Evolutionary conservation across 2,329 filamentous ascomycete species (phyloP), one percentile per base, ranked within the genome.

Genomic region (Phialemonium atrogriseum): DNA sequence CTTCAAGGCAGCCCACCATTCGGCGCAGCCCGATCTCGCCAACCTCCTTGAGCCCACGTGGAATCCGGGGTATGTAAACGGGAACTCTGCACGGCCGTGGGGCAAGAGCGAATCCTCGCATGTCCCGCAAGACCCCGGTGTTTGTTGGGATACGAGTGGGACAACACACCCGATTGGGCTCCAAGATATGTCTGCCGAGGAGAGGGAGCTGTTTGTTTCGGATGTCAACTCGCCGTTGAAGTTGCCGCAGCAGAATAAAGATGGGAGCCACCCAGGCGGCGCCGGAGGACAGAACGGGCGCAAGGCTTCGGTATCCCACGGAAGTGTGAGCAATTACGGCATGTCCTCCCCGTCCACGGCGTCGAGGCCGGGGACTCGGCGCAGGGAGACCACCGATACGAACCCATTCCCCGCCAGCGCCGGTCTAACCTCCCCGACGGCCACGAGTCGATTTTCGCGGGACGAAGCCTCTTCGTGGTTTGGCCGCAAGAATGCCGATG

Each of bases 211-310:
- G 41, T 95, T 95, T 58, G 61, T 77, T 30, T 75, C 73, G 30
- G 91, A 93, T 42, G 87, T 98, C 52, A 98, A 96, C 56, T 95
- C 91, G 21, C 83, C 87, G 20, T 66, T 95, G 45, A 96, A 96
- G 59, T 82, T 84, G 7, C 84, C 84, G 13, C 74, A 77, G 19
- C 81, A 84, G 49, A 89, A 84, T 38, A 77, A 80, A 46, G 70
- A 75, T 24, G 62, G 77, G 61, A 56, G 68, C 55, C 53, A 71
- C 54, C 54, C 70, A 55, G 55, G 70, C 58, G 55, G 71, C 53
- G 68, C 67, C 9, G 49, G 40, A n/a, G 41, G 38, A 4, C 39
- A 69, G 9, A 79, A 82, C 34, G 73, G 80, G 29, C 83, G 89
- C 35, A 95, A 94, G 60, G 68, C 78, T 11, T 95, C 88, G 1